These are phyloP conservation scores for Raddia guianensis DNA, from an alignment of 176 grass and related monocot species.

Conservation along the genomic window DNA sequence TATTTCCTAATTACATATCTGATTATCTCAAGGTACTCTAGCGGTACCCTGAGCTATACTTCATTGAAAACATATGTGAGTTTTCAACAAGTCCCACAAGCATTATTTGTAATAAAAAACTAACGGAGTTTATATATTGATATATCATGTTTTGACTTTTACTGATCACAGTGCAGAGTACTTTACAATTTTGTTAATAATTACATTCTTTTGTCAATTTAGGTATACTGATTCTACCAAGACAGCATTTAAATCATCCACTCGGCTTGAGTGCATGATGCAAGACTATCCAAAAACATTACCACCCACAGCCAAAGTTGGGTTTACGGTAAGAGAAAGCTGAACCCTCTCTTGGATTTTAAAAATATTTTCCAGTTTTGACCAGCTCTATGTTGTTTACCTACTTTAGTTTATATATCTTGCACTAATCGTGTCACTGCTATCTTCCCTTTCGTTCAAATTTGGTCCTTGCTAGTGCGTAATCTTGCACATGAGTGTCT, in stretches of 20 bases:
- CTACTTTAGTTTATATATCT: neutral
- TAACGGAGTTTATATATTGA: neutral
- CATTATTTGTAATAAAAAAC: neutral
- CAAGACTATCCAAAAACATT: conserved; percentile 99
- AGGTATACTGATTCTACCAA: conserved; percentile 92
- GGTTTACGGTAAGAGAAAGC: conserved; percentile 74
- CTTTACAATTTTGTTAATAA: neutral
- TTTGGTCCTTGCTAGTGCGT: neutral
- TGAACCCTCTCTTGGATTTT: neutral
- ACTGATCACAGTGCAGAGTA: neutral
- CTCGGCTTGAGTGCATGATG: conserved; percentile 99
- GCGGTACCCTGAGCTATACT: neutral
- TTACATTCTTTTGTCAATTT: conserved; percentile 33
- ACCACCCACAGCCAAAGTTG: conserved; percentile 81
- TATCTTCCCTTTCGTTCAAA: neutral
- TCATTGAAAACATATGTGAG: too few species aligned
- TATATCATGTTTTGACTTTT: neutral
- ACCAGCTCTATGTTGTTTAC: neutral
- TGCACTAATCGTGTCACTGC: neutral
- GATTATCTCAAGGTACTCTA: neutral
- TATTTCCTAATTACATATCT: conserved; percentile 1
- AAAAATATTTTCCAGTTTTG: neutral
- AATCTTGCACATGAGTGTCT: too few species aligned
- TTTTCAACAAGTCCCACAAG: neutral
- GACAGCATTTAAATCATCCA: conserved; percentile 88